Evolutionary conservation across 345 rosid species (phyloP), one percentile per base, ranked within the genome.

Genomic region (Gossypium arboreum): DNA sequence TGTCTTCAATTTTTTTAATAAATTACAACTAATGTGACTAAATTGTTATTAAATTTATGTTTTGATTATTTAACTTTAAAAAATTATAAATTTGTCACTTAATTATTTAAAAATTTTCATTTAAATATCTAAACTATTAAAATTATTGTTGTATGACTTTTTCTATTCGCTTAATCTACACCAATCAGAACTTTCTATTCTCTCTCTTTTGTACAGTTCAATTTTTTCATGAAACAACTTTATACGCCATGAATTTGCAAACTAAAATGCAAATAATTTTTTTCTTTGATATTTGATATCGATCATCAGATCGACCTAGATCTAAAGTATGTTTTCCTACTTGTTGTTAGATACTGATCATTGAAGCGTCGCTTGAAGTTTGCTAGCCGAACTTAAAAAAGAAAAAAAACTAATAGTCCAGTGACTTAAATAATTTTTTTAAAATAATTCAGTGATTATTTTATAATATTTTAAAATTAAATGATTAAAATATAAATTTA

Each of bases 231-330:
- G 41, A 34, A 34, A 34, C 0, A 34, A 5, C 7, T 34, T 34
- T 34, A 5, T 0, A 34, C 7, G 0, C 0, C 0, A 5, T 34
- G 1, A 34, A 34, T 34, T 34, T 34, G 0, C 7, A 5, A 34
- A 34, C 7, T 0, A 34, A 34, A 34, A 34, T 34, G 0, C 0
- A 34, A 34, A 34, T 5, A 34, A 0, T 34, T 34, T 34, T 27
- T 34, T 34, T 34, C 4, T 34, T 34, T 0, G 1, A 34, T 34
- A 4, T 6, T 34, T 1, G 41, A 34, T 5, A 5, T 34, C 6
- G 7, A 1, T 34, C 41, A 0, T 34, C 7, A 34, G 41, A 5
- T 34, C 0, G 1, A 34, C 1, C 1, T 34, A 5, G 7, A 34
- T 34, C 7, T 34, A 4, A 34, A 0, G 0, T 1, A 4, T 34